Evolutionary conservation across 305 asterid genomes (phyloP).

Genomic region (Fraxinus baroniana): DNA sequence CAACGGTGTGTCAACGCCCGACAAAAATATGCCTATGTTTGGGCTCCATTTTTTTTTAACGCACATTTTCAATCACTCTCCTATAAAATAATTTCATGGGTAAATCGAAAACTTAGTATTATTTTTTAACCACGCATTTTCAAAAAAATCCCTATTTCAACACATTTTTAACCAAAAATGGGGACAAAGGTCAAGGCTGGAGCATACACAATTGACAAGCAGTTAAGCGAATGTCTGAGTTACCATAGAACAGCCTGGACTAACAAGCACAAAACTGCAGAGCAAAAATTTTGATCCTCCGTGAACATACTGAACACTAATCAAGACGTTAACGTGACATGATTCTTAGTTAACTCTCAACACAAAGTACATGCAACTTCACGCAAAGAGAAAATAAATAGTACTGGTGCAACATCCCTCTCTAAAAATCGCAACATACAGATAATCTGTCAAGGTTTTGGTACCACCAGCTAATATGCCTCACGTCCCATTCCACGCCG

Average conservation of each 20-base stretch:
- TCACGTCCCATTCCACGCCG: constrained; percentile 51
- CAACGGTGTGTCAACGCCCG: neutral
- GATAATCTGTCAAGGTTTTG: neutral
- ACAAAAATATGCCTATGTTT: neutral
- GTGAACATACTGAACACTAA: neutral
- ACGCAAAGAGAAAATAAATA: neutral
- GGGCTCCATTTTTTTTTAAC: neutral
- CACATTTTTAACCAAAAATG: neutral
- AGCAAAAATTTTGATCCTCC: neutral
- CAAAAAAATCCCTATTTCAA: neutral
- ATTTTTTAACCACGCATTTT: neutral
- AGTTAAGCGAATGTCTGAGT: neutral
- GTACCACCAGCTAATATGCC: constrained; percentile 39
- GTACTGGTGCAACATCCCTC: neutral
- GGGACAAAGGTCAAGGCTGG: neutral
- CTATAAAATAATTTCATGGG: too few species aligned
- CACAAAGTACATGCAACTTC: neutral
- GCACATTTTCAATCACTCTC: neutral
- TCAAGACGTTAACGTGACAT: neutral
- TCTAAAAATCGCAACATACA: neutral
- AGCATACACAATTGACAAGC: neutral
- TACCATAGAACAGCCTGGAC: neutral
- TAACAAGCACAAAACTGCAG: neutral
- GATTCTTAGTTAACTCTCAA: neutral
- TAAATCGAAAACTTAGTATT: too few species aligned